phyloP scores from a whole-genome alignment of 768 basidiomycete species.

The Xanthoconium purpureum region DNA sequence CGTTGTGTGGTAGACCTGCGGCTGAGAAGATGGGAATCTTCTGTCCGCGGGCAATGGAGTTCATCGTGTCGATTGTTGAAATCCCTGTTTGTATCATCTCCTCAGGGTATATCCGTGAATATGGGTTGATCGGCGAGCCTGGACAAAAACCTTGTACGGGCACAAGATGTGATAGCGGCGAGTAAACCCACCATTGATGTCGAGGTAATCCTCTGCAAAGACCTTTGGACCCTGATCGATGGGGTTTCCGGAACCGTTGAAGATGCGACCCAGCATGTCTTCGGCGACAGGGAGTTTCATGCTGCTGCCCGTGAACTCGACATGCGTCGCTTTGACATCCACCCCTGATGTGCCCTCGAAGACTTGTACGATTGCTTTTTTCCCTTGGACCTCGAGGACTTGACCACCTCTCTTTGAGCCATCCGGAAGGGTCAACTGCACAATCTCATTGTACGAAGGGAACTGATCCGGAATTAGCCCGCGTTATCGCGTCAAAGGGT shows the following conservation, averaged over 20 bases:
- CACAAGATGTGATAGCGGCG: background rate
- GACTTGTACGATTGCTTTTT: conserved; percentile 98
- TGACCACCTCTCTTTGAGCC: conserved; percentile 94
- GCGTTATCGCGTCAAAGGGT: background rate
- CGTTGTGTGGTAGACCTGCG: conserved; percentile 97
- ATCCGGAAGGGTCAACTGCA: conserved; percentile 91
- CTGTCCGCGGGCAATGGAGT: conserved; percentile 99
- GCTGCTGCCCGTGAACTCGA: conserved; percentile 96
- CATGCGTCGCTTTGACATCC: conserved; percentile 95
- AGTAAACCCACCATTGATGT: conserved; percentile 84
- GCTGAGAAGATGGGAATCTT: conserved; percentile 99
- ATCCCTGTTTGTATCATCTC: conserved; percentile 99
- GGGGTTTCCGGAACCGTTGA: conserved; percentile 97
- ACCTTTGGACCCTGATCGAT: conserved; percentile 99
- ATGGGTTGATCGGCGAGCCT: conserved; percentile 98
- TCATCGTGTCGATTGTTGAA: conserved; percentile 96
- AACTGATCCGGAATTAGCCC: conserved; percentile 53
- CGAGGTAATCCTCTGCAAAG: conserved; percentile 98
- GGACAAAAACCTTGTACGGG: conserved; percentile 17
- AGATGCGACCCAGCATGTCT: conserved; percentile 98
- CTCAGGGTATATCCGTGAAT: conserved; percentile 98
- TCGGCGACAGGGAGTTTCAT: conserved; percentile 99
- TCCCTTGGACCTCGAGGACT: conserved; percentile 96
- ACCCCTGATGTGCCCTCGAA: conserved; percentile 98
- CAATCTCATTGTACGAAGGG: conserved; percentile 98